A percentile compares a stretch with the other conserved stretches of the same genome.
Evolutionary conservation across 257 asterid species (phyloP).

Genomic region (Eustoma russellianum): DNA sequence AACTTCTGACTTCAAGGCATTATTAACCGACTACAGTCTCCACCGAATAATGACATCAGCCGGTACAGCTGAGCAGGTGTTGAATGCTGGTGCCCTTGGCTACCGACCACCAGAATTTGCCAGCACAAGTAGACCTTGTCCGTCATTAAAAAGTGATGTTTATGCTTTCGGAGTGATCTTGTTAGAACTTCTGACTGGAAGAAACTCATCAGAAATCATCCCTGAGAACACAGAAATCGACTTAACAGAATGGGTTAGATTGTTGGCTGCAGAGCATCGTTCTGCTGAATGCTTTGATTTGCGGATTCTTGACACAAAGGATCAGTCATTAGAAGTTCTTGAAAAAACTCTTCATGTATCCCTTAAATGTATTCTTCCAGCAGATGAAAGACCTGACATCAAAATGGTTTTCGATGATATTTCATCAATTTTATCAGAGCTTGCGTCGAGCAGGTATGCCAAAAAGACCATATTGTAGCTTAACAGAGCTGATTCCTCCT

Average conservation of each 20-base stretch:
- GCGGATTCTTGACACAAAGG: conserved; percentile 21
- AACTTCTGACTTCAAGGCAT: conserved; percentile 31
- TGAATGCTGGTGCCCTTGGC: conserved; percentile 70
- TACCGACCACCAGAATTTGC: conserved; percentile 88
- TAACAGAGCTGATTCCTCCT: too few species aligned
- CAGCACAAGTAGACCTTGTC: conserved; percentile 61
- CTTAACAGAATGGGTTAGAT: conserved; percentile 67
- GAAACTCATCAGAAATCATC: conserved; percentile 51
- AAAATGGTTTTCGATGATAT: conserved; percentile 58
- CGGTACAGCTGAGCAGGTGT: conserved; percentile 75
- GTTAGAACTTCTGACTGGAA: conserved; percentile 65
- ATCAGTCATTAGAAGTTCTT: conserved; percentile 17
- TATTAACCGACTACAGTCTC: conserved; percentile 72
- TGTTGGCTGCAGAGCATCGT: conserved; percentile 48
- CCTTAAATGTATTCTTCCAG: conserved; percentile 63
- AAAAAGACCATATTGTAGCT: too few species aligned
- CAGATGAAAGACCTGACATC: conserved; percentile 78
- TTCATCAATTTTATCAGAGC: conserved; percentile 22
- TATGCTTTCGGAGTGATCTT: conserved; percentile 70
- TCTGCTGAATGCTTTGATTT: conserved; percentile 52
- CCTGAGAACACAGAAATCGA: conserved; percentile 44
- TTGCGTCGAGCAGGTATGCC: conserved; percentile 10
- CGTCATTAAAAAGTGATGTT: conserved; percentile 77
- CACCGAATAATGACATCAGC: conserved; percentile 69
- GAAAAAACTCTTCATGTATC: conserved; percentile 53